Percentiles rank a stretch among this genome's conserved stretches.
Evolutionary conservation across 257 asterid species (phyloP).

Genomic region (Penstemon barbatus): DNA sequence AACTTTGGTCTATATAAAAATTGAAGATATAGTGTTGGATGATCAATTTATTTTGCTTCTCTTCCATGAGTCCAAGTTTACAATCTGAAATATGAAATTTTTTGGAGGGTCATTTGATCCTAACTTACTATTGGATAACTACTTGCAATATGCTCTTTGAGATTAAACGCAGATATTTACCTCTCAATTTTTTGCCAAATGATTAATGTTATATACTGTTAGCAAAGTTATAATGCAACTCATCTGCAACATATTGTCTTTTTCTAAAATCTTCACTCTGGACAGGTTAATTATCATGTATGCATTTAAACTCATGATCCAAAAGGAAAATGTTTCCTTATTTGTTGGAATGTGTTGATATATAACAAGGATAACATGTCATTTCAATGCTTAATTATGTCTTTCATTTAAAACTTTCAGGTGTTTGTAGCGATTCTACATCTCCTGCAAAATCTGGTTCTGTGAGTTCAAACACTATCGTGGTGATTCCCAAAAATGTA

Average conservation of each 20-base stretch:
- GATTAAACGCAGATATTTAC: neutral
- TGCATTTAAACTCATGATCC: neutral
- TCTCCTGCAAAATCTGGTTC: constrained; percentile 46
- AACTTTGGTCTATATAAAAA: neutral
- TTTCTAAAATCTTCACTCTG: neutral
- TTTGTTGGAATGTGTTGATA: neutral
- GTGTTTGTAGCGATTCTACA: constrained; percentile 37
- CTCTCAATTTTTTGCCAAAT: neutral
- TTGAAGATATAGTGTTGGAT: neutral
- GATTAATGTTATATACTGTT: constrained; percentile 15
- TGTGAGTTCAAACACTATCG: constrained; percentile 38
- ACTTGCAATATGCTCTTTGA: constrained; percentile 15
- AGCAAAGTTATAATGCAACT: constrained; percentile 8
- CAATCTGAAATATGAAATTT: neutral
- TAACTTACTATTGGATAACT: constrained; percentile 5
- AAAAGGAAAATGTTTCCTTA: neutral
- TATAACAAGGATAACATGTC: constrained; percentile 4
- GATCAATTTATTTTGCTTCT: constrained; percentile 1
- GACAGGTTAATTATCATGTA: too few relatives aligned
- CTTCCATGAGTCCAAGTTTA: neutral
- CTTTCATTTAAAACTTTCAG: constrained; percentile 23
- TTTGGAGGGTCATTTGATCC: constrained; percentile 9
- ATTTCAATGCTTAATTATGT: constrained; percentile 5
- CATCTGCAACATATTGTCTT: neutral
- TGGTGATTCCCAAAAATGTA: constrained; percentile 62